These are phyloP conservation scores for Penicillium sp. DNA, from an alignment of 2,329 filamentous ascomycete genomes.

Conservation along the genomic window DNA sequence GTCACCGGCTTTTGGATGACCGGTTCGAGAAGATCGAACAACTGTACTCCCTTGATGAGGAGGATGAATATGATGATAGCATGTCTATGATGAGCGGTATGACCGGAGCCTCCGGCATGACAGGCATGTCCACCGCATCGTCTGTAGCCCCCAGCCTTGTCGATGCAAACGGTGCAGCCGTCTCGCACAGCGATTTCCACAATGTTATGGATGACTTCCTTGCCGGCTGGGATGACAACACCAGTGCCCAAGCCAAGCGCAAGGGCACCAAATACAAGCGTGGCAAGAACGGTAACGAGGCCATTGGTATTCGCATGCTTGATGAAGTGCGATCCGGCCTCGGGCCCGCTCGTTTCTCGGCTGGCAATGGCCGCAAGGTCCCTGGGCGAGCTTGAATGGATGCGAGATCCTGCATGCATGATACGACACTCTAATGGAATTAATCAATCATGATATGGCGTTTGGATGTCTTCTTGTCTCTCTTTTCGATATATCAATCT, in stretches of 20 bases:
- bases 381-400: conserved; percentile 34
- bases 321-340: conserved; percentile 83
- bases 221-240: conserved; percentile 57
- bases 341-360: conserved; percentile 69
- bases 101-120: conserved; percentile 60
- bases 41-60: conserved; percentile 67
- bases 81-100: conserved; percentile 53
- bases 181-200: conserved; percentile 78
- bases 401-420: conserved; percentile 16
- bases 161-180: conserved; percentile 38
- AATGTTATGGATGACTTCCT: conserved; percentile 92
- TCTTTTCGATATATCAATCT: conserved; percentile 15
- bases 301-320: conserved; percentile 81
- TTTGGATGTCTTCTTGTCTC: conserved; percentile 21
- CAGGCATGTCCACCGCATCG: conserved; percentile 50
- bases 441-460: conserved; percentile 25
- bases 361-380: conserved; percentile 19
- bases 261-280: conserved; percentile 55
- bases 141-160: conserved; percentile 64
- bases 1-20: conserved; percentile 79
- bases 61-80: conserved; percentile 54
- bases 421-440: conserved; percentile 28
- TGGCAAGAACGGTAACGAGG: conserved; percentile 77
- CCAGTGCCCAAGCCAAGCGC: conserved; percentile 43
- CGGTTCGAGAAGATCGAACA: conserved; percentile 92